phyloP scores from a whole-genome alignment of 257 asterid genomes.

The Schizonepeta tenuifolia region DNA sequence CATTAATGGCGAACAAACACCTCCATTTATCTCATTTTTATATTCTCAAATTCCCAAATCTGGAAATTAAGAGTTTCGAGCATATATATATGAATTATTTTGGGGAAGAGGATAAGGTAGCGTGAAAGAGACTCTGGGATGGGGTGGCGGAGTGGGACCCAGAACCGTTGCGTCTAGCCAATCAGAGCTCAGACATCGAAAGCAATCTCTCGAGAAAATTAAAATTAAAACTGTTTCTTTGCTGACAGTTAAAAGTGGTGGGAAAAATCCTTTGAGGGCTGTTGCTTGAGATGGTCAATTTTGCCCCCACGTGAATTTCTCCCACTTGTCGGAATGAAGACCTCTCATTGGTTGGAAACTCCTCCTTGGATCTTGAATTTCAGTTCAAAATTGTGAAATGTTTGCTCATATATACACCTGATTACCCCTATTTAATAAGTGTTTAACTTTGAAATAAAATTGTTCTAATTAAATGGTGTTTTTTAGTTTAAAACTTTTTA shows the following conservation, averaged over 20 bases:
- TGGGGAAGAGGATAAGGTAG: conserved; percentile 54
- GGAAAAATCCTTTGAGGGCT: background rate
- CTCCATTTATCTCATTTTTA: background rate
- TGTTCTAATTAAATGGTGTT: too few species aligned
- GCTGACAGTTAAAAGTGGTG: conserved; percentile 32
- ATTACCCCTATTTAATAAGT: too few species aligned
- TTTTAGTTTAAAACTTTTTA: too few species aligned
- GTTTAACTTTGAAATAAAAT: too few species aligned
- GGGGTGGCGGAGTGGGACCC: conserved; percentile 53
- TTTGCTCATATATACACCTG: background rate
- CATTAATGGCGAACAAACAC: conserved; percentile 30
- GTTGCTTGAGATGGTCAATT: conserved; percentile 17
- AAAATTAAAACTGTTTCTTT: conserved; percentile 27
- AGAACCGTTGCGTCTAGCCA: conserved; percentile 58
- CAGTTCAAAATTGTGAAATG: too few species aligned
- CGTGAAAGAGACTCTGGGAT: conserved; percentile 43
- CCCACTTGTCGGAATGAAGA: background rate
- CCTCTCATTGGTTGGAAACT: conserved; percentile 30
- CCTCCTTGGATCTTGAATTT: background rate
- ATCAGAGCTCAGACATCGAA: conserved; percentile 41
- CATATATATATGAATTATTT: conserved; percentile 23
- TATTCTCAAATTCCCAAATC: conserved; percentile 33
- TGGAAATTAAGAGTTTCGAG: conserved; percentile 36
- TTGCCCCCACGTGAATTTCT: background rate
- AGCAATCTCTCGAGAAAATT: conserved; percentile 33